Percentiles rank a stretch among this genome's conserved stretches.
These are phyloP conservation scores for Wickerhamiella dianesei DNA, from an alignment of 805 yeast species.

Conservation along the genomic window DNA sequence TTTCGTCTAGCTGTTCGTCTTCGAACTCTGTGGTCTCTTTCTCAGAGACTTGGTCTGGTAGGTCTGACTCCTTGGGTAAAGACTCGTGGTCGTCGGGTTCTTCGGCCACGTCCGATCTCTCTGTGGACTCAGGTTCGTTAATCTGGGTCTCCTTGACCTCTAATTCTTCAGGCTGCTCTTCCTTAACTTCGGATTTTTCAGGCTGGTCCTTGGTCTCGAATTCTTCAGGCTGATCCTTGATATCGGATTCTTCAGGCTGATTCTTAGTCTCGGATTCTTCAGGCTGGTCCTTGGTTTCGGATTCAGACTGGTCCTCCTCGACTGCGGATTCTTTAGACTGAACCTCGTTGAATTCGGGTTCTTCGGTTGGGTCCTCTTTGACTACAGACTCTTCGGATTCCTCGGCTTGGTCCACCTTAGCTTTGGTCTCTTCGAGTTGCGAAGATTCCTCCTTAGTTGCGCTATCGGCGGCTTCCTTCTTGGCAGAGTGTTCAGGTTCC, in stretches of 20 bases:
- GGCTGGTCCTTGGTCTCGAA: constrained; percentile 1
- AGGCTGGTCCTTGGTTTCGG: too few relatives aligned
- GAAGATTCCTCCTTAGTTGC: neutral
- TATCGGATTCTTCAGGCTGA: neutral
- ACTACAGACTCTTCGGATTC: neutral
- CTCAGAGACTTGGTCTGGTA: too few relatives aligned
- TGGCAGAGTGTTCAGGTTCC: too few relatives aligned
- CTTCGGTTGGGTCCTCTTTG: neutral
- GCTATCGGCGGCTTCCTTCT: too few relatives aligned
- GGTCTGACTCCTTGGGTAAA: too few relatives aligned
- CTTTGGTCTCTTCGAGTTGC: neutral
- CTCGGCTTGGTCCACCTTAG: neutral
- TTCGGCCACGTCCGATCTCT: too few relatives aligned
- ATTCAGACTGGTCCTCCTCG: too few relatives aligned
- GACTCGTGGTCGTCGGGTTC: too few relatives aligned
- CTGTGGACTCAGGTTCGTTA: too few relatives aligned
- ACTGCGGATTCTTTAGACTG: too few relatives aligned
- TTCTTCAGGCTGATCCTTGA: neutral
- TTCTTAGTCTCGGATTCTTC: neutral
- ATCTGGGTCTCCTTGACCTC: neutral
- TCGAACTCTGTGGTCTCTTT: too few relatives aligned
- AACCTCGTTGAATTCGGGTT: too few relatives aligned
- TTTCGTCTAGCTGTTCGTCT: neutral
- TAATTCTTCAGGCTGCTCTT: neutral
- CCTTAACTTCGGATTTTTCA: neutral